Evolutionary conservation across 2,329 filamentous ascomycete genomes (phyloP), one percentile per base, ranked within the genome.

Genomic region (Penicillium digitatum): DNA sequence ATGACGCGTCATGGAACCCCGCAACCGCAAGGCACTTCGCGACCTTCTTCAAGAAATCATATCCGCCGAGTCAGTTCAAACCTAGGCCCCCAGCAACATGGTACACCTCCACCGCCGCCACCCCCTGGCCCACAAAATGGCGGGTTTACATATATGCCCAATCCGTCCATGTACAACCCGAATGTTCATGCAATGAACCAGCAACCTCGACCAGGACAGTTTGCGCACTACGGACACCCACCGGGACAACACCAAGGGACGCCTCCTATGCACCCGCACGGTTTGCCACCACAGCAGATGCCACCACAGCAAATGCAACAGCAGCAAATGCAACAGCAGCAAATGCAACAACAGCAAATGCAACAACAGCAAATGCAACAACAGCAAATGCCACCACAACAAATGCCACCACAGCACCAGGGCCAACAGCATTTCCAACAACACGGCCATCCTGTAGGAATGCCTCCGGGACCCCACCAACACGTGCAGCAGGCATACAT

Each of bases 131-230:
- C 81, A 32, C 79, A 80, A 27, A 77, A 82, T 56, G 89, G 88
- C 66, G 89, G 84, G 52, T 95, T 89, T 72, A 83, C 88, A 3
- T 96, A 91, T 69, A 90, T 95, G 79, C 86, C 89, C 3, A 91
- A 94, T 60, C 89, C 89, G 37, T 84, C 88, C 32, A 90, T 95
- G 63, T 96, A 95, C 74, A 90, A 90, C 66, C 85, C 84, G 10
- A 87, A 81, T 60, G 74, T 78, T 48, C 74, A 78, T 48, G 69
- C 66, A 55, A 75, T 77, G 62, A 81, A 79, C 69, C 77, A 76
- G 20, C 73, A 75, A 52, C 66, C 68, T 43, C 75, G 77, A 40
- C 77, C 78, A 38, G 62, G 61, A n/a, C 72, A 74, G 55, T 78
- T 75, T 65, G 68, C 69, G 39, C 73, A 72, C 54, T 74, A 67